Evolutionary conservation across 495 filamentous ascomycete genomes (phyloP), one percentile per base, ranked within the genome.

Genomic region (Neurospora sublineolata): DNA sequence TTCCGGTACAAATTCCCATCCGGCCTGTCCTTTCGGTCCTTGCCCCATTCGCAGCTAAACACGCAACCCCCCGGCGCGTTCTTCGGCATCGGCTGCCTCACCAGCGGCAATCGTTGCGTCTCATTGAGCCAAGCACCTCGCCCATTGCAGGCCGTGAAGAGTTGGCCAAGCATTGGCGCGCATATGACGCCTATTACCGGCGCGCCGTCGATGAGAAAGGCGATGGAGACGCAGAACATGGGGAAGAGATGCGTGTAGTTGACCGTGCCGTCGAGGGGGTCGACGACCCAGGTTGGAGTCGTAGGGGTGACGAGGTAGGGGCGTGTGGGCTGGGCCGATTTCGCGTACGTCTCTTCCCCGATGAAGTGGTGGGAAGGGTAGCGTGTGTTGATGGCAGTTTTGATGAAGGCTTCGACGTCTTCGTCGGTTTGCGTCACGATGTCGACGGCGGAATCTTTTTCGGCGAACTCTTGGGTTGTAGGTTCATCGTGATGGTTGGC

Each of bases 161-260:
- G 83, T 71, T 90, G 88, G 77, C 88, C 79, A 37, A 88, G 79
- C 74, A 91, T 85, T 2, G 90, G 90, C 20, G 88, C 87, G 76
- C 88, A 86, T 74, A 92, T 88, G 3, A 92, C 85, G 11, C 89
- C 90, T 68, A 92, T 88, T 4, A 87, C 74, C 16, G 90, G 87
- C 18, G 79, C 73, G 71, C 85, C 82, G 58, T 84, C 77, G 37
- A 90, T 79, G 70, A 90, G 78, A 76, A 91, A 86, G 68, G 80
- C 89, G 77, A 91, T 90, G 37, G 86, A 88, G 73, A 91, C 85
- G 77, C 89, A 92, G 82, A 90, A 91, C 88, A 91, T 89, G 68
- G 89, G 90, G 79, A 91, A 90, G 14, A 90, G 80, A 78, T 92
- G 89, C 16, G 87, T 91, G 79, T 89, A 91, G 80, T 91, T 91